A percentile compares a stretch with the other conserved stretches of the same genome.
phyloP scores from a whole-genome alignment of 805 yeast genomes.

The Danielozyma ontarioensis region DNA sequence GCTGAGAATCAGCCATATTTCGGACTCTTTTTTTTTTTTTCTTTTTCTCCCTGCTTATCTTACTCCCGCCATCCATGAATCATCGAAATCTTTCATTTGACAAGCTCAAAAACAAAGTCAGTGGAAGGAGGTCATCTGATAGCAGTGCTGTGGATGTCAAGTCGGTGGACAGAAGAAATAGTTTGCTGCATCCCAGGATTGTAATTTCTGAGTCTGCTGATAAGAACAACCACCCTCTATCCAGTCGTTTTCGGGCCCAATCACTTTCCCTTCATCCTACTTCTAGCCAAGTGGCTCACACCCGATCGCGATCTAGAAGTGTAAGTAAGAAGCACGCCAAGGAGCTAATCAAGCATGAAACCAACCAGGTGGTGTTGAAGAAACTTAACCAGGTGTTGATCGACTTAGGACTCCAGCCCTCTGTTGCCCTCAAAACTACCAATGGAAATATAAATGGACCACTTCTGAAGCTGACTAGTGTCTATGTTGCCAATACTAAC shows the following conservation, averaged over 20 bases:
- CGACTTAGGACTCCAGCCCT: constrained; percentile 37
- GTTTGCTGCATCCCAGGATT: constrained; percentile 17
- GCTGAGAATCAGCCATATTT: no score
- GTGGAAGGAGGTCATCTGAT: constrained; percentile 22
- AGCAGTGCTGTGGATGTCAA: constrained; percentile 14
- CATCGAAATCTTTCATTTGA: constrained; percentile 19
- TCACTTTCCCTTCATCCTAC: constrained; percentile 3
- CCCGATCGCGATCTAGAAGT: constrained; percentile 13
- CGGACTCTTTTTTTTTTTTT: no score
- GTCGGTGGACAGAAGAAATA: constrained; percentile 13
- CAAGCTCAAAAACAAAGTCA: constrained; percentile 22
- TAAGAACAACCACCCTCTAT: not conserved
- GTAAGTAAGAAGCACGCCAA: constrained; percentile 25
- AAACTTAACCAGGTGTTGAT: constrained; percentile 22
- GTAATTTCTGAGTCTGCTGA: constrained; percentile 12
- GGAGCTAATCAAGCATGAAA: constrained; percentile 35
- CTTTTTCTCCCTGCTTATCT: no score
- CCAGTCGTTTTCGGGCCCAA: constrained; percentile 3
- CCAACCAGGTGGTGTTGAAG: constrained; percentile 29
- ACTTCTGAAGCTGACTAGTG: constrained; percentile 21
- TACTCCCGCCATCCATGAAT: no score
- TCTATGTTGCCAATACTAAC: constrained; percentile 34
- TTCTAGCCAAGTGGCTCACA: constrained; percentile 5
- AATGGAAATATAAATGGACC: constrained; percentile 17
- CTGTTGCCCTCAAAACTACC: constrained; percentile 30